Conservation (phyloP, 257 asterid species). For the Rubia yunnanensis region DNA sequence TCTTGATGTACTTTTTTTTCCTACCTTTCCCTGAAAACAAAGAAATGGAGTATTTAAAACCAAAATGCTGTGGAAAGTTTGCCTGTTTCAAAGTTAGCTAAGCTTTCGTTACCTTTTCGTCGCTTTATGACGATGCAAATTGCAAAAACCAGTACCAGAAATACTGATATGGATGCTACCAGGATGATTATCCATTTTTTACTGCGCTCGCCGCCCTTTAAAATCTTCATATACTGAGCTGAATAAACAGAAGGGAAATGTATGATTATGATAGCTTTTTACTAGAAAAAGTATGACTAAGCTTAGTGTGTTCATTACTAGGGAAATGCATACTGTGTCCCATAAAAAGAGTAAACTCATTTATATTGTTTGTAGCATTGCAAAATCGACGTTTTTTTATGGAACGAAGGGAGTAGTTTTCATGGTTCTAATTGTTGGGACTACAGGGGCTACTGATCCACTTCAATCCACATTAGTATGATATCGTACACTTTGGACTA, state of each 20-base stretch:
- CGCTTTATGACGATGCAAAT: not conserved
- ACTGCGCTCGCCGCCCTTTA: not conserved
- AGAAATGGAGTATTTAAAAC: not conserved
- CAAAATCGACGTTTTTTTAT: no score
- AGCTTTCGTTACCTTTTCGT: not conserved
- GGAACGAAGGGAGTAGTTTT: no score
- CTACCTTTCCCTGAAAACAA: slow-evolving; percentile 4
- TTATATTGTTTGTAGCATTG: no score
- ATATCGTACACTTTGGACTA: no score
- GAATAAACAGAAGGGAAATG: not conserved
- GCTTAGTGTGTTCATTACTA: no score
- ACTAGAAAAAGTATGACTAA: no score
- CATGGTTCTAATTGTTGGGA: no score
- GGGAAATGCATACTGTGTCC: no score
- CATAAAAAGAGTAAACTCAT: no score
- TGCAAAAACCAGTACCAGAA: not conserved
- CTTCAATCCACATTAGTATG: no score
- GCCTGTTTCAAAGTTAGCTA: not conserved
- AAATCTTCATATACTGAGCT: slow-evolving; percentile 10
- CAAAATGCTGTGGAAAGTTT: not conserved
- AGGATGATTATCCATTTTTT: slow-evolving; percentile 6
- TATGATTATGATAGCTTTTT: no score
- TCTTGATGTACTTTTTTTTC: not conserved
- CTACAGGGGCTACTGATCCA: no score
- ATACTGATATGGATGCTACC: not conserved